These are phyloP conservation scores for Kernera saxatilis DNA, from an alignment of 345 rosid species.

Conservation along the genomic window DNA sequence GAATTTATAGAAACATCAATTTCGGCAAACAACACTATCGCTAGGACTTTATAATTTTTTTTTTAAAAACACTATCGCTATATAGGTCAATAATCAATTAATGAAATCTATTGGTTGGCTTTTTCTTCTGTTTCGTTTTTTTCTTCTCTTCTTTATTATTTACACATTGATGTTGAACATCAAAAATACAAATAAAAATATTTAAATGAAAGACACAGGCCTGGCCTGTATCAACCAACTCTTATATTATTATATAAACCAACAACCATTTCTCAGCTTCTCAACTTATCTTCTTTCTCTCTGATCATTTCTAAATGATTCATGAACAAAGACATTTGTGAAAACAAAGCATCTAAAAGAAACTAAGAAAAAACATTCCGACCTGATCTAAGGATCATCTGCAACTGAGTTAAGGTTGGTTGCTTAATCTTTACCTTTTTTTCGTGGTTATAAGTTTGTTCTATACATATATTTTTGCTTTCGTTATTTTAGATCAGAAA, in stretches of 20 bases:
- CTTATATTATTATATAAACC: slow-evolving; percentile 21
- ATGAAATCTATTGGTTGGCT: not conserved
- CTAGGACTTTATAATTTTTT: too few relatives aligned
- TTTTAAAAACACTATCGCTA: not conserved
- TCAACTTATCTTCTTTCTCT: slow-evolving; percentile 10
- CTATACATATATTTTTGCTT: not conserved
- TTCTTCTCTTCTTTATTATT: not conserved
- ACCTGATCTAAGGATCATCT: not conserved
- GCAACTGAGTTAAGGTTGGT: slow-evolving; percentile 81
- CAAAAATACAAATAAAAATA: not conserved
- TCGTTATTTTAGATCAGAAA: not conserved
- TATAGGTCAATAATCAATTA: not conserved
- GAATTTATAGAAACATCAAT: not conserved
- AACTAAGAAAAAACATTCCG: not conserved
- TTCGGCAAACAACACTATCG: not conserved
- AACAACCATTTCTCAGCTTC: slow-evolving; percentile 23
- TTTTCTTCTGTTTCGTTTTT: not conserved
- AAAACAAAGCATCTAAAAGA: not conserved
- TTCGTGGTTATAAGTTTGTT: not conserved
- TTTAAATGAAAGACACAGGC: not conserved
- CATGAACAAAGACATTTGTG: not conserved
- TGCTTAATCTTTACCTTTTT: not conserved
- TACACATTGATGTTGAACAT: not conserved
- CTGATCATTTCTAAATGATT: not conserved
- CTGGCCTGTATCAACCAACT: slow-evolving; percentile 27